These are phyloP conservation scores for Trichoderma semiorbis DNA, from an alignment of 2,329 filamentous ascomycete genomes.

Conservation along the genomic window DNA sequence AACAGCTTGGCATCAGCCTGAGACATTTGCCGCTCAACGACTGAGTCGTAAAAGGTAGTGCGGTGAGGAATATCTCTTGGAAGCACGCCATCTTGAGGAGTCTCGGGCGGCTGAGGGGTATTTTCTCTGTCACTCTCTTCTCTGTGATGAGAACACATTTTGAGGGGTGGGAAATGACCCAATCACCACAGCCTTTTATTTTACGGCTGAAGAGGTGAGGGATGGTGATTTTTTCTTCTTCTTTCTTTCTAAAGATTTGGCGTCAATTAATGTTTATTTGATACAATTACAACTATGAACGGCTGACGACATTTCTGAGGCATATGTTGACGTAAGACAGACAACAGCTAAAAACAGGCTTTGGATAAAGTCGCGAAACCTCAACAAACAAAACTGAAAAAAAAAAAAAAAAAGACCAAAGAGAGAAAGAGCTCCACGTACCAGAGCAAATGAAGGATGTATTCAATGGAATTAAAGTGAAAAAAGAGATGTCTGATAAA, in stretches of 20 bases:
- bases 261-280: background rate
- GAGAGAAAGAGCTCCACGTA: background rate
- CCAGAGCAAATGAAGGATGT: background rate
- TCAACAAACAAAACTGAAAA: background rate
- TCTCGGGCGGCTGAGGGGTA: background rate
- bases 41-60: slow-evolving; percentile 9
- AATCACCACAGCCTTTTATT: background rate
- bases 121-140: slow-evolving; percentile 4
- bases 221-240: background rate
- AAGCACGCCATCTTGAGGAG: slow-evolving; percentile 2
- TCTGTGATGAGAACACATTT: background rate
- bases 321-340: background rate
- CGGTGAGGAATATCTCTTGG: slow-evolving; percentile 12
- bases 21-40: slow-evolving; percentile 13
- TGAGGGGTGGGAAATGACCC: background rate
- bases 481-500: background rate
- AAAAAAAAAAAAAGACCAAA: background rate
- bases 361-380: background rate
- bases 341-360: background rate
- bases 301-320: background rate
- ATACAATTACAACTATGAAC: background rate
- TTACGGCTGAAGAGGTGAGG: background rate
- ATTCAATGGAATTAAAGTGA: background rate
- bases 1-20: slow-evolving; percentile 12
- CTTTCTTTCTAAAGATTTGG: background rate